Evolutionary conservation across 768 basidiomycete genomes (phyloP).

Genomic region (Leucocoprinus leucothites): DNA sequence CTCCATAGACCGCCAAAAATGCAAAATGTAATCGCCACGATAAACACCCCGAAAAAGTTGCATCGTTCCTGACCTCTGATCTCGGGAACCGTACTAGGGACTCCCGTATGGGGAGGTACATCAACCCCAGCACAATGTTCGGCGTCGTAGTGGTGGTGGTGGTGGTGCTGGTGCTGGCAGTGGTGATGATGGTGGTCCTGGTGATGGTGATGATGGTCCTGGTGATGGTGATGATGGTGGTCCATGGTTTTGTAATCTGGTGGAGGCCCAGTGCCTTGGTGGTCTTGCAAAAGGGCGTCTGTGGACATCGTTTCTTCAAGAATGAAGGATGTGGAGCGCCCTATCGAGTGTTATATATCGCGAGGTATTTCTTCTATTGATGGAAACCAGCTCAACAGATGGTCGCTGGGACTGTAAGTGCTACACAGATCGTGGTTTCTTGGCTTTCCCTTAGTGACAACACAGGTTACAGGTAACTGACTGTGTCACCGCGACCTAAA

Average conservation of each 20-base stretch:
- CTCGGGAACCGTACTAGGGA: neutral
- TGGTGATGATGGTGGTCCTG: neutral
- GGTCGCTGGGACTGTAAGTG: neutral
- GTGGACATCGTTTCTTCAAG: neutral
- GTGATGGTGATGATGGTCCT: neutral
- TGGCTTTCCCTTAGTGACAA: neutral
- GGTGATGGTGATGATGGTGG: neutral
- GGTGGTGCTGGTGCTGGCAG: neutral
- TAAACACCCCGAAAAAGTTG: neutral
- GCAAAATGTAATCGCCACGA: neutral
- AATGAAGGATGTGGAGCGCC: neutral
- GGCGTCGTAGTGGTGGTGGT: too few species aligned
- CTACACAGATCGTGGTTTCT: neutral
- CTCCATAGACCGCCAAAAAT: slow-evolving; percentile 1
- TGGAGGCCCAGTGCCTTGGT: neutral
- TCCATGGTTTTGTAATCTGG: neutral
- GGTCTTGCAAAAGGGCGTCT: neutral
- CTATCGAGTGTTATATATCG: neutral
- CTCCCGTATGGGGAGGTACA: too few species aligned
- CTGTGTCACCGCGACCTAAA: too few species aligned
- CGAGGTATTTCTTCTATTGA: neutral
- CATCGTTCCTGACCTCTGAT: neutral
- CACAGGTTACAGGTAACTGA: neutral
- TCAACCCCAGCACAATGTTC: too few species aligned
- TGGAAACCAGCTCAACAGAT: slow-evolving; percentile 2